Evolutionary conservation across 2,329 filamentous ascomycete species (phyloP), one percentile per base, ranked within the genome.

Genomic region (Aspergillus uvarum): DNA sequence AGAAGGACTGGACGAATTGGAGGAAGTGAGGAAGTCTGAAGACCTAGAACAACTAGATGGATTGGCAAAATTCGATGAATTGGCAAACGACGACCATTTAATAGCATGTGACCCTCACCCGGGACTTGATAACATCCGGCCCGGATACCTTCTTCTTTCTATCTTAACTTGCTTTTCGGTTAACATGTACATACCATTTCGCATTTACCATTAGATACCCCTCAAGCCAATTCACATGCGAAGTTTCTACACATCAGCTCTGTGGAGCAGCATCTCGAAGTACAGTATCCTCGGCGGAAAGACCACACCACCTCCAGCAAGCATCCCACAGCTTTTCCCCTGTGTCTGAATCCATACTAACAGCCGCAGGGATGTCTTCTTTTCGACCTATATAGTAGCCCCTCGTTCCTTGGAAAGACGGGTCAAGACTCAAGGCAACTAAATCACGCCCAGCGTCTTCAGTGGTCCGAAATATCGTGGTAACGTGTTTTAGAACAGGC

Each of bases 361-460:
- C 47, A 3, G 10, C 19, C 0, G 62, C 56, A 12, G 58, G 35
- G 2, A 10, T 31, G 5, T 2, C 42, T 1, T 29, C 12, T 14
- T 51, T 65, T 12, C 31, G 58, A 1, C 65, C 66, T 3, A 63
- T 58, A 52, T 48, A 65, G 31, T 69, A 69, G 0, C 66, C 67
- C 32, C 8, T 57, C 44, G 6, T 63, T 56, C 4, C 59, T 60
- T 8, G 59, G 48, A 26, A 65, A 68, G 0, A 29, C 26, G 63
- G 47, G 35, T 61, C 63, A 5, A 65, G 35, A 21, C 62, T 63
- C 21, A 69, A 50, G 11, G 53, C 47, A 0, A 56, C 65, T 12
- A 68, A 60, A 10, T 69, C 67, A 24, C 58, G 60, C 2, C 63
- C 66, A 0, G 67, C 56, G 42, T 69, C 63, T 11, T 61, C 53